phyloP scores from a whole-genome alignment of 106 monocot species.

The Dioscorea dumetorum region DNA sequence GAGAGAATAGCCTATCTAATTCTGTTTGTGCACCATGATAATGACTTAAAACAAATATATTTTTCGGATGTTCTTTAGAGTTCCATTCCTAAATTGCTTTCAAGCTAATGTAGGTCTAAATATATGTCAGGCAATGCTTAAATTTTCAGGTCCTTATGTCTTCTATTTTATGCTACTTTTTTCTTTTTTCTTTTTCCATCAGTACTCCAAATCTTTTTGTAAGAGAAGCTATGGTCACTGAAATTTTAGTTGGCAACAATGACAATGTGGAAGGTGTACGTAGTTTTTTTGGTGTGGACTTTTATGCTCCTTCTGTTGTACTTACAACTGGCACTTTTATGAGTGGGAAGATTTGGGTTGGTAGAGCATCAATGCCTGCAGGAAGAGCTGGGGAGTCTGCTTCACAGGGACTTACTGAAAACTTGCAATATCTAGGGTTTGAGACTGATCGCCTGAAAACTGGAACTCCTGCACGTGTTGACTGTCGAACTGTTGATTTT shows the following conservation, averaged over 20 bases:
- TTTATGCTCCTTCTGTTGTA: conserved; percentile 89
- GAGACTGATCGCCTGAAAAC: conserved; percentile 97
- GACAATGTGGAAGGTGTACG: conserved; percentile 85
- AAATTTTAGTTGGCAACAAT: conserved; percentile 79
- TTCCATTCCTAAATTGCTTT: no score
- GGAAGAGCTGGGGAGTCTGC: conserved; percentile 98
- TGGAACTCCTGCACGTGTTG: conserved; percentile 94
- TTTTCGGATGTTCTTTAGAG: no score
- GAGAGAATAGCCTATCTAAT: not conserved
- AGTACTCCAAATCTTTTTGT: conserved; percentile 93
- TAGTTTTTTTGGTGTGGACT: conserved; percentile 93
- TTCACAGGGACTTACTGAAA: conserved; percentile 89
- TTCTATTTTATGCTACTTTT: no score
- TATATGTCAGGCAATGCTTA: no score
- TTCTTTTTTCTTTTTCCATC: conserved; percentile 12
- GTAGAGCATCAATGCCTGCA: conserved; percentile 86
- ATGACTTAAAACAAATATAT: not conserved
- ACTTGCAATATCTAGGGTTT: conserved; percentile 80
- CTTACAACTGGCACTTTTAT: conserved; percentile 97
- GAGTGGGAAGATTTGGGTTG: conserved; percentile 99
- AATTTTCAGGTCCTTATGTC: no score
- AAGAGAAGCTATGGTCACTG: conserved; percentile 98
- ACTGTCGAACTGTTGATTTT: conserved; percentile 72
- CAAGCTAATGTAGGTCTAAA: no score
- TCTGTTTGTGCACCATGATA: not conserved